These are phyloP conservation scores for Acorus calamus DNA, from an alignment of 106 monocot species.

Conservation along the genomic window DNA sequence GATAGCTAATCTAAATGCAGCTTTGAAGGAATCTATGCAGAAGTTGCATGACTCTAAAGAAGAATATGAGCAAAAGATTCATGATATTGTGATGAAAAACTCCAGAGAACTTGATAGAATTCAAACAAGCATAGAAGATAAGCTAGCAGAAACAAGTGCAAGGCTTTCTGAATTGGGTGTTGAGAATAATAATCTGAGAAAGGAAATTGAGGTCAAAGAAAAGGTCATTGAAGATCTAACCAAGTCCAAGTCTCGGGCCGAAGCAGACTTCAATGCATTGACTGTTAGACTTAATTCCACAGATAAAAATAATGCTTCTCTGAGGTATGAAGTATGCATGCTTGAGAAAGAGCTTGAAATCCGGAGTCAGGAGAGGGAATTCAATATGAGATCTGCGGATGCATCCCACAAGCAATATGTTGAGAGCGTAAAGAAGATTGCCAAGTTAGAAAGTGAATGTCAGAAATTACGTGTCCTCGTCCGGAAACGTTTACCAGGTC, in stretches of 20 bases:
- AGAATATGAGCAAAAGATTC: conserved; percentile 25
- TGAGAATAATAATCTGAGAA: conserved; percentile 35
- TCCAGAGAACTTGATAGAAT: conserved; percentile 30
- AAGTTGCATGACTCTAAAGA: conserved; percentile 18
- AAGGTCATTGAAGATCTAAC: conserved; percentile 38
- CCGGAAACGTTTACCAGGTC: conserved; percentile 47
- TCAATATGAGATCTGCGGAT: conserved; percentile 47
- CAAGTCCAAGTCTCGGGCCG: conserved; percentile 21
- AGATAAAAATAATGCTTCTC: conserved; percentile 49
- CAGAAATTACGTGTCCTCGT: conserved; percentile 56
- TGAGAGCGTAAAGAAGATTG: conserved; percentile 38
- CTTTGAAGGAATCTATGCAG: conserved; percentile 38
- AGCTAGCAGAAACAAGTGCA: conserved; percentile 29
- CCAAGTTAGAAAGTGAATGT: conserved; percentile 62
- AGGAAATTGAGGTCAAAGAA: conserved; percentile 32
- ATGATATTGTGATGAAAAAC: conserved; percentile 22
- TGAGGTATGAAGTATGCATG: conserved; percentile 60
- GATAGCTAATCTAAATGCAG: conserved; percentile 13
- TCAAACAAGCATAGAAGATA: conserved; percentile 25
- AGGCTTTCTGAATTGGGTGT: conserved; percentile 23
- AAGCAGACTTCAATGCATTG: conserved; percentile 28
- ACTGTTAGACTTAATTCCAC: conserved; percentile 25
- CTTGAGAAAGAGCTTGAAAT: conserved; percentile 66
- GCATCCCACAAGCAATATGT: conserved; percentile 39
- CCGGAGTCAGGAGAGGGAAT: conserved; percentile 48